Evolutionary conservation across 306 rosid species (phyloP), one percentile per base, ranked within the genome.

Genomic region (Begonia masoniana): DNA sequence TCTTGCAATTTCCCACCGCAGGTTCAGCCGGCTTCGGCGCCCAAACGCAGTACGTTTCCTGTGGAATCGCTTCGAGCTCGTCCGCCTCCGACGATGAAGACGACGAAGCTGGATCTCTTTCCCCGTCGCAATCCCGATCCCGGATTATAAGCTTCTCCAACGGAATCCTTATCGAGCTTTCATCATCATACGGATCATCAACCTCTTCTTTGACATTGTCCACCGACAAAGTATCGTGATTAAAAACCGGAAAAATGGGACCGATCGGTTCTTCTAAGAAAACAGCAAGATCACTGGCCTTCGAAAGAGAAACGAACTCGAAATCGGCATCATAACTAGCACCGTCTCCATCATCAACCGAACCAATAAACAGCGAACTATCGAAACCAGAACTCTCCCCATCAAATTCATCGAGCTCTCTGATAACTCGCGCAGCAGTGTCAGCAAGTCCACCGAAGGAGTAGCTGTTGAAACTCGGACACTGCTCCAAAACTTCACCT

Each of bases 21-120:
- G 43, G 12, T n/a, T 41, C 53, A 6, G 36, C 55, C 13, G 74
- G 3, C 48, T 72, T 75, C 4, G 97, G 95, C 41, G 61, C 81
- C 97, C 97, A 85, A 1, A 91, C 66, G 62, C 96, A 91, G 82
- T 83, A 91, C 15, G 75, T 76, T 13, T 75, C 88, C 43, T 66
- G 51, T 21, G 96, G 76, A 42, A 83, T 57, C 10, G 16, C 61
- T 15, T 81, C 88, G 64, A 76, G 54, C 0, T 83, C 92, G 24
- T 73, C 91, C 46, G 36, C 78, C 60, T 66, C 82, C 12, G 78
- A 72, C 17, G 75, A 68, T 2, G 74, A 52, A 4, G 76, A 72
- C 15, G 82, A 74, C 13, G 70, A 58, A 3, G 73, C 43, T n/a
- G 74, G 36, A 52, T 10, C 39, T 31, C 39, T 6, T 26, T 26